Evolutionary conservation across 352 stramenopile genomes (phyloP).

Genomic region (Aphanomyces stellatus): DNA sequence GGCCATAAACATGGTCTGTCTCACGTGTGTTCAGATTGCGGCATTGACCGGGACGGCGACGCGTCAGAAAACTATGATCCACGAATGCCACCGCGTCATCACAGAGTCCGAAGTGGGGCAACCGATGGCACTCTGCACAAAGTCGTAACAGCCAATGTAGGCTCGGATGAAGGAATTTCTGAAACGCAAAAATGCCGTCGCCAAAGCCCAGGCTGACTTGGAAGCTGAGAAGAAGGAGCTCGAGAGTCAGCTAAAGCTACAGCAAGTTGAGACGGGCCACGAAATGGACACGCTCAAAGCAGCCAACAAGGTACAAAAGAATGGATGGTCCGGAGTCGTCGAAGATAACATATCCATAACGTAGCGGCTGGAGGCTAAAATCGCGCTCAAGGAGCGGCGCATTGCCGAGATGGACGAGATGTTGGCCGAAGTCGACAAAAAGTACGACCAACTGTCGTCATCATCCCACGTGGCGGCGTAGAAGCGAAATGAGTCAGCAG

Average conservation of each 20-base stretch:
- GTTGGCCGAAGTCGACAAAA: slow-evolving; percentile 3
- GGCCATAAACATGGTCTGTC: neutral
- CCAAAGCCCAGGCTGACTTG: slow-evolving; percentile 8
- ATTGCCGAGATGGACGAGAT: slow-evolving; percentile 18
- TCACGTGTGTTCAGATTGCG: slow-evolving; percentile 6
- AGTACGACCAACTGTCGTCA: too few species aligned
- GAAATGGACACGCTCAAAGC: neutral
- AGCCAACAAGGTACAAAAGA: neutral
- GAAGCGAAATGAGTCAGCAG: slow-evolving; percentile 24
- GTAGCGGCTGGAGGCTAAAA: slow-evolving; percentile 5
- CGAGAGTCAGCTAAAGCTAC: neutral
- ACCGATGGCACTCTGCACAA: neutral
- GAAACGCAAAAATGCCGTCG: slow-evolving; percentile 8
- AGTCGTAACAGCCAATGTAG: neutral
- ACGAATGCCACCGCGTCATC: slow-evolving; percentile 57
- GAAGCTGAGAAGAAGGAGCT: neutral
- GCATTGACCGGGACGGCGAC: slow-evolving; percentile 44
- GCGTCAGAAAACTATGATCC: slow-evolving; percentile 58
- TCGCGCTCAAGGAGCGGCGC: neutral
- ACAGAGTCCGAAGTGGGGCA: slow-evolving; percentile 28
- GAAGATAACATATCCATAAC: neutral
- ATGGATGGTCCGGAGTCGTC: neutral
- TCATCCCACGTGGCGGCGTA: neutral
- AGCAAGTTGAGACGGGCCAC: neutral
- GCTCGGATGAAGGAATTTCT: slow-evolving; percentile 13